These are phyloP conservation scores for Cyanidioschyzon merolae DNA, from an alignment of 23 red algal species.

Conservation along the genomic window DNA sequence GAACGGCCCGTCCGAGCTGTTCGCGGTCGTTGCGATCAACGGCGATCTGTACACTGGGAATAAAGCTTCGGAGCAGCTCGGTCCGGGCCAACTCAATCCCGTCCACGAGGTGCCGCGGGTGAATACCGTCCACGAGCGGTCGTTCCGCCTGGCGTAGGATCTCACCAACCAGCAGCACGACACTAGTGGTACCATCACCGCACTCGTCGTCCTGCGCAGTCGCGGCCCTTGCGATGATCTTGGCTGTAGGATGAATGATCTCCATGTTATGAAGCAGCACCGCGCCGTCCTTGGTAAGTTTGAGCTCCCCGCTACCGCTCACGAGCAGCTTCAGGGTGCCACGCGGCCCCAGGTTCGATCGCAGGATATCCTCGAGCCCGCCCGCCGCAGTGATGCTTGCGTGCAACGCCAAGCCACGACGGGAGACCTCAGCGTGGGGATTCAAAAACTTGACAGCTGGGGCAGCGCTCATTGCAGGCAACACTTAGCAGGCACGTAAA, in stretches of 20 bases:
- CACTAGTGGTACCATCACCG: slow-evolving; percentile 90
- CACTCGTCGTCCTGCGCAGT: slow-evolving; percentile 92
- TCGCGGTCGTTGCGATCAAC: slow-evolving; percentile 43
- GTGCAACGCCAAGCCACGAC: slow-evolving; percentile 78
- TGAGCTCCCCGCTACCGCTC: slow-evolving; percentile 82
- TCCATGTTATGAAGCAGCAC: slow-evolving; percentile 96
- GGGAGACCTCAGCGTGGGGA: slow-evolving; percentile 78
- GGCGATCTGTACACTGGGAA: not conserved
- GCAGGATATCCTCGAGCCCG: slow-evolving; percentile 76
- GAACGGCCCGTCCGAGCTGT: slow-evolving; percentile 52
- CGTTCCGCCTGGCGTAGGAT: slow-evolving; percentile 87
- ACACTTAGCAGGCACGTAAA: too few species aligned
- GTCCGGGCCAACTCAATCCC: slow-evolving; percentile 80
- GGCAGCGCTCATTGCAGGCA: not conserved
- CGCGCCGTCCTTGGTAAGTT: slow-evolving; percentile 95
- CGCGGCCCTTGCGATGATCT: slow-evolving; percentile 82
- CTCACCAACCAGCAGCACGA: slow-evolving; percentile 86
- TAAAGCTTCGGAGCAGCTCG: slow-evolving; percentile 26
- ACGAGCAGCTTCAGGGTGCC: slow-evolving; percentile 98
- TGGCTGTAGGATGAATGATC: slow-evolving; percentile 89
- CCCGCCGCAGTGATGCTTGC: slow-evolving; percentile 72
- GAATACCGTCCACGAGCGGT: slow-evolving; percentile 73
- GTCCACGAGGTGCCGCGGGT: slow-evolving; percentile 81
- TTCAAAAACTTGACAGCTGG: slow-evolving; percentile 53
- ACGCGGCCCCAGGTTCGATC: slow-evolving; percentile 88